Evolutionary conservation across 192 early-diverging fungal species (phyloP).

Genomic region (Backusella morwellensis): DNA sequence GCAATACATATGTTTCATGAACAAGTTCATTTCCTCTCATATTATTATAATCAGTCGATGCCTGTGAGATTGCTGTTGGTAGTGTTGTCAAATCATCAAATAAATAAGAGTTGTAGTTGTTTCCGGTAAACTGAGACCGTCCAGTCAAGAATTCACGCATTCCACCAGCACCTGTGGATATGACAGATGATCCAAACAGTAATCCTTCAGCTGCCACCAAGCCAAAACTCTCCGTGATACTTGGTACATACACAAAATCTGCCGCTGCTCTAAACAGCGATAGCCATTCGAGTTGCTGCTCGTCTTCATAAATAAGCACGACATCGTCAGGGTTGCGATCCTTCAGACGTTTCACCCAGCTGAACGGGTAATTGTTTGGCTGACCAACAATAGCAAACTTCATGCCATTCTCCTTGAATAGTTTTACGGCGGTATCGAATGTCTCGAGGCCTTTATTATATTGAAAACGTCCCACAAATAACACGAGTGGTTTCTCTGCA

Average conservation of each 20-base stretch:
- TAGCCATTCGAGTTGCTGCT: slow-evolving; percentile 46
- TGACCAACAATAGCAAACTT: slow-evolving; percentile 57
- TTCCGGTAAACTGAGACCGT: slow-evolving; percentile 16
- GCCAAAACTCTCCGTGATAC: slow-evolving; percentile 54
- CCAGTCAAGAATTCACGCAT: slow-evolving; percentile 52
- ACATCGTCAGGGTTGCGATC: slow-evolving; percentile 39
- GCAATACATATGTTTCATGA: slow-evolving; percentile 39
- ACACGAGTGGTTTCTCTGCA: slow-evolving; percentile 37
- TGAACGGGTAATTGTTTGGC: slow-evolving; percentile 48
- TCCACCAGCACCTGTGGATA: slow-evolving; percentile 52
- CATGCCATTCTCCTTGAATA: slow-evolving; percentile 38
- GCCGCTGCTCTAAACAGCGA: slow-evolving; percentile 49
- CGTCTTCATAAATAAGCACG: slow-evolving; percentile 32
- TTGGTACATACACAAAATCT: slow-evolving; percentile 53
- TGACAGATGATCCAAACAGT: slow-evolving; percentile 50
- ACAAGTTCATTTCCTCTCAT: slow-evolving; percentile 11
- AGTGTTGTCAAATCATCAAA: slow-evolving; percentile 22
- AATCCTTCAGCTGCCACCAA: slow-evolving; percentile 56
- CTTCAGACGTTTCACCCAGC: slow-evolving; percentile 35
- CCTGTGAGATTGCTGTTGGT: slow-evolving; percentile 30
- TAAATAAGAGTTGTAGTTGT: slow-evolving; percentile 39
- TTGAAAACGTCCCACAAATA: slow-evolving; percentile 57
- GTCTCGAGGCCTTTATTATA: slow-evolving; percentile 56
- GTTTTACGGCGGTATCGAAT: slow-evolving; percentile 34
- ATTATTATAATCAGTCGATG: slow-evolving; percentile 26